Conservation (phyloP, 2,329 filamentous ascomycete genomes). For the Penicillium brevicompactum region DNA sequence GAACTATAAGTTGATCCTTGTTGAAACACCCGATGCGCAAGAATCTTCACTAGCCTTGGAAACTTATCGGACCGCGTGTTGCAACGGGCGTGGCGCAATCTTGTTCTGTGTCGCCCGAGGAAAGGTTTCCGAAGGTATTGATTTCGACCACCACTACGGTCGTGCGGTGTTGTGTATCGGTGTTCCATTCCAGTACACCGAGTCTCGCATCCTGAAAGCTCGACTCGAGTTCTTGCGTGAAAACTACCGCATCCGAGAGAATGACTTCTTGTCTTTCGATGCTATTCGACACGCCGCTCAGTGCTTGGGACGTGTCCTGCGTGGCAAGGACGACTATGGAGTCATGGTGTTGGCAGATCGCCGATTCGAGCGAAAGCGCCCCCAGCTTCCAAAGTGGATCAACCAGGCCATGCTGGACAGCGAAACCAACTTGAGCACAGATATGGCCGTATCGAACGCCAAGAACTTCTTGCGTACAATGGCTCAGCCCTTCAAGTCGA, state of each 20-base stretch:
- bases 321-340: conserved; percentile 98
- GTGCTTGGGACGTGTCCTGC: conserved; percentile 88
- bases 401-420: conserved; percentile 81
- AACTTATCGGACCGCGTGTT: conserved; percentile 95
- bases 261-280: conserved; percentile 97
- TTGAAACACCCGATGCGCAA: conserved; percentile 96
- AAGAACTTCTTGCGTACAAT: conserved; percentile 89
- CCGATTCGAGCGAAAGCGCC: conserved; percentile 87
- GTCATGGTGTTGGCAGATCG: conserved; percentile 98
- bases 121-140: conserved; percentile 96
- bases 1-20: conserved; percentile 98
- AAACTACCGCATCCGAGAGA: conserved; percentile 94
- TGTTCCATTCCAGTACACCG: conserved; percentile 97
- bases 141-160: conserved; percentile 98
- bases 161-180: conserved; percentile 95
- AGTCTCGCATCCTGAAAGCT: conserved; percentile 94
- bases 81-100: conserved; percentile 91
- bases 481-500: conserved; percentile 82
- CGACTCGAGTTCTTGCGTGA: conserved; percentile 94
- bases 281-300: conserved; percentile 99
- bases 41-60: conserved; percentile 94
- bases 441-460: conserved; percentile 88
- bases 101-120: conserved; percentile 93
- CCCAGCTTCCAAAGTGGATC: conserved; percentile 95
- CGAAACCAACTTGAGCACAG: conserved; percentile 87